Conservation (phyloP, 345 rosid species). For the Cardamine resedifolia region DNA sequence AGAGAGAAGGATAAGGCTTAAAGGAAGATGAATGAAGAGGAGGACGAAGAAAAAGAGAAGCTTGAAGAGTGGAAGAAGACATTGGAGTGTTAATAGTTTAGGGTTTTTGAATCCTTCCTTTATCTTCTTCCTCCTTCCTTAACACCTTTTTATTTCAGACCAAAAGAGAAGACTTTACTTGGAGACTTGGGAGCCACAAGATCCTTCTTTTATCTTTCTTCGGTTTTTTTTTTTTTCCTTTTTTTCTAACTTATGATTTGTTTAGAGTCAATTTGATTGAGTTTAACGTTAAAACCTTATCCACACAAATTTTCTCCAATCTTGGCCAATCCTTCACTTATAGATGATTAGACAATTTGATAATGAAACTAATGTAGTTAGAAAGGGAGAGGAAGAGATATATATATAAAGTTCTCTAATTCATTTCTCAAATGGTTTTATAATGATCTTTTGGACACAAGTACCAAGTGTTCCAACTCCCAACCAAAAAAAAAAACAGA, state of each 20-base stretch:
- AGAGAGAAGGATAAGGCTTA: conserved; percentile 1
- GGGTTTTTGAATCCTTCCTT: conserved; percentile 46
- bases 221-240: not conserved
- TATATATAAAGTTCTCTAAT: not conserved
- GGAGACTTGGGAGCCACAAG: conserved; percentile 35
- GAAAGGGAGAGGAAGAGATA: not conserved
- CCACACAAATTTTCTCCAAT: not conserved
- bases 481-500: not conserved
- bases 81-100: conserved; percentile 39
- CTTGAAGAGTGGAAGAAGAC: conserved; percentile 63
- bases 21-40: conserved; percentile 34
- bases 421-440: conserved; percentile 10
- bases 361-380: conserved; percentile 7
- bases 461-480: conserved; percentile 31
- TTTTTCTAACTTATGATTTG: not conserved
- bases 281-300: conserved; percentile 3
- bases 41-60: conserved; percentile 61
- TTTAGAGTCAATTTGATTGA: not conserved
- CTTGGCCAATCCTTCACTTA: not conserved
- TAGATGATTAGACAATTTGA: not conserved
- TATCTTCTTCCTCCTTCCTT: conserved; percentile 14
- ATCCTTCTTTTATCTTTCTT: conserved; percentile 25
- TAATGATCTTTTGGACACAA: conserved; percentile 18
- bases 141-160: not conserved
- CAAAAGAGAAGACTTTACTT: conserved; percentile 28